Base-by-base conservation (phyloP, 2,329 filamentous ascomycete genomes). In the Venturia carpophila region DNA sequence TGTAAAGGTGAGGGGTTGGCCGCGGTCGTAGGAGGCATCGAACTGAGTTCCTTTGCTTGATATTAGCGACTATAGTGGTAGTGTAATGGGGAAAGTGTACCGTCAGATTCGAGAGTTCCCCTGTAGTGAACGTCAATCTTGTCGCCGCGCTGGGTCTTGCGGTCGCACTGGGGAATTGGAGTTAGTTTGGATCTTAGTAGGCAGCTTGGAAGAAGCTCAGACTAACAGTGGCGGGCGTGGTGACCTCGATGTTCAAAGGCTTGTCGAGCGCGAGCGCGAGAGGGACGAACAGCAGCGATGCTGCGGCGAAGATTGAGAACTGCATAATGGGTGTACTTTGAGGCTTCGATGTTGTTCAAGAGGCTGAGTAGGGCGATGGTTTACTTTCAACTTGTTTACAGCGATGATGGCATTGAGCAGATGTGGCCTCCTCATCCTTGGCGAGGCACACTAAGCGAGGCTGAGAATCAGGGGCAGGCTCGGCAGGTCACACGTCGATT, bases 121-220 rank as follows among this genome's bases (percentile, higher is more conserved):
- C 84, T 84, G 82, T 97, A 97, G 80, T 97, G 92, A 72, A 97
- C 91, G 65, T 87, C 81, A 73, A 97, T 86, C 68, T 81, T 86
- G 79, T 97, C 92, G 69, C 91, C 91, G 52, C 72, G 70, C 66
- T 74, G 70, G 24, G 78, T 89, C 80, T 90, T 92, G 76, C 91
- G 87, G 62, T 86, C 85, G 81, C 92, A 97, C 70, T 58, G 6
- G 7, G 52, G 11, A 19, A 5, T n/a, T 9, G 1, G 3, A 37
- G 30, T 58, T 58, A 58, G 52, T 27, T 37, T 10, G 17, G 34
- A 34, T 58, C 30, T 10, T 10, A 1, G 2, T 15, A 58, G 37
- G 30, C 6, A 34, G 19, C 30, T 21, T 24, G 15, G 9, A n/a
- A 5, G 19, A 24, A 37, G 27, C 27, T 5, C 30, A 7, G 11